Base-by-base conservation (phyloP, 2,329 filamentous ascomycete species). In the Cladophialophora chaetospira region DNA sequence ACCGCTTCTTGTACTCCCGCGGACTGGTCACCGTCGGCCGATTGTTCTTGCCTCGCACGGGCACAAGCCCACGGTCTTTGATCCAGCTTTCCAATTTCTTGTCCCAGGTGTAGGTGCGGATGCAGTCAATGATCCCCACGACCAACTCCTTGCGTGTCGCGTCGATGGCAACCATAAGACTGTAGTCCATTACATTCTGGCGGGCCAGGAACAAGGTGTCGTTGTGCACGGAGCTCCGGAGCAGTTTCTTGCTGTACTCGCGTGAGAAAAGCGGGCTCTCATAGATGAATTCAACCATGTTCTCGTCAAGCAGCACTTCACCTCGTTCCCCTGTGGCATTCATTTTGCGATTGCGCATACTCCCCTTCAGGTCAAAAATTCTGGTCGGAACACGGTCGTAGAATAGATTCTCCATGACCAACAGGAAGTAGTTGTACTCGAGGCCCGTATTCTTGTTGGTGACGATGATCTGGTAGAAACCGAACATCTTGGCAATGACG, bases 81-180 rank as follows among this genome's bases (percentile, higher is more conserved):
- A 99, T 97, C 94, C 94, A 99, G 53, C 88, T 94, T 76, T 99
- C 94, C n/a, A 99, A 83, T 71, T 97, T 97, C 80, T 99, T 99
- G 77, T 99, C 94, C 91, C 94, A 99, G 0, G 94, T 99, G 71
- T 97, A 99, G 0, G 94, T 99, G 53, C 94, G 86, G 65, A 99
- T 97, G 71, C 94, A 97, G 72, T 99, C 93, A 63, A 99, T 97
- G 68, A 99, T 97, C 3, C 94, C 94, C 2, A 99, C 92, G 11
- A 97, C 91, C 11, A 99, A 83, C 74, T 99, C 93, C 67, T 93
- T 92, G 62, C 86, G 84, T 33, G 82, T 81, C 71, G 97, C 94
- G 68, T 99, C 93, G 42, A 99, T 95, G 0, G 93, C 95, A 53
- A 97, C 92, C 94, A 99, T 99, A 42, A 99, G 82, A 21, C 88